Evolutionary conservation across 1,284 basidiomycete species (phyloP).

Genomic region (Sporisorium exsertum): DNA sequence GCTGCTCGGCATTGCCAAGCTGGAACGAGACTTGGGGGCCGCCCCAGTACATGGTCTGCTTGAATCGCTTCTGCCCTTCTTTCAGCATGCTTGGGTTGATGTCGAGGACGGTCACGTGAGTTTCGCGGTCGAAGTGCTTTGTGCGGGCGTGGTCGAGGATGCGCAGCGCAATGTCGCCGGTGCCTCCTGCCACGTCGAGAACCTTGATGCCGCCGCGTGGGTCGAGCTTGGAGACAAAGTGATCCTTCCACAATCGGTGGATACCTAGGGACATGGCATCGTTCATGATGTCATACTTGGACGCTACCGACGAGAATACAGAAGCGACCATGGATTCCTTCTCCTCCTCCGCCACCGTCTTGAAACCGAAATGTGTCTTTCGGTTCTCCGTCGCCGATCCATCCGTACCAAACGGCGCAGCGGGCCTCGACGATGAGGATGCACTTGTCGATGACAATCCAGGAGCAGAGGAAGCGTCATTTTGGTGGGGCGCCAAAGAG

Average conservation of each 20-base stretch:
- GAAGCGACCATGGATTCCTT: constrained; percentile 81
- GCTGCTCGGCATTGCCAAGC: constrained; percentile 90
- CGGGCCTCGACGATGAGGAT: constrained; percentile 20
- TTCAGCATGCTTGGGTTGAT: constrained; percentile 96
- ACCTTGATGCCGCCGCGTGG: constrained; percentile 77
- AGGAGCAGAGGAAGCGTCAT: constrained; percentile 18
- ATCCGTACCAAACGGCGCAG: constrained; percentile 19
- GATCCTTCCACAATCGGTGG: constrained; percentile 97
- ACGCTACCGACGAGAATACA: constrained; percentile 96
- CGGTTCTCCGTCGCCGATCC: constrained; percentile 35
- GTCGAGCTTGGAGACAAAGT: constrained; percentile 81
- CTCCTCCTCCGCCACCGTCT: constrained; percentile 80
- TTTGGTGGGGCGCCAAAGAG: constrained; percentile 56
- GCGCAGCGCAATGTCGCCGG: constrained; percentile 92
- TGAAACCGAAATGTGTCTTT: constrained; percentile 89
- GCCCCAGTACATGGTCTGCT: constrained; percentile 71
- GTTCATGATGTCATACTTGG: constrained; percentile 98
- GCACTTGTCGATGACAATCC: constrained; percentile 8
- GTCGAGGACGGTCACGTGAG: constrained; percentile 90
- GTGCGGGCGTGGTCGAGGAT: constrained; percentile 92
- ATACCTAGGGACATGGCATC: constrained; percentile 97
- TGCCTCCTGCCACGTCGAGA: constrained; percentile 97
- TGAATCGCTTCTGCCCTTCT: constrained; percentile 84
- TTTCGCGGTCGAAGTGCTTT: constrained; percentile 76
- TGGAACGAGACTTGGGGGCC: constrained; percentile 93